These are phyloP conservation scores for Daldinia concentrica DNA, from an alignment of 495 filamentous ascomycete species.

Conservation along the genomic window DNA sequence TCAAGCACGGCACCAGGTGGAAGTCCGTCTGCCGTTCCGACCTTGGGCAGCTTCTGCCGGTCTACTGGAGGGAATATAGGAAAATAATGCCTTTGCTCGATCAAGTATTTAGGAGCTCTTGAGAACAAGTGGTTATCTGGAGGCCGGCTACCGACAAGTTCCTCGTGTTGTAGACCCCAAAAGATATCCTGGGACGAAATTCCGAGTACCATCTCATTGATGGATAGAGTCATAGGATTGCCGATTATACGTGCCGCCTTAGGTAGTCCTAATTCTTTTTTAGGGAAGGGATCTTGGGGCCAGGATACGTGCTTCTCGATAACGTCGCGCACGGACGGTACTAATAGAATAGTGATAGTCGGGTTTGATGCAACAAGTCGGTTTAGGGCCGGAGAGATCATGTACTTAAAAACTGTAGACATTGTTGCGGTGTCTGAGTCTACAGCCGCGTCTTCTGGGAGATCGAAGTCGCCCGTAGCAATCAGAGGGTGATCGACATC, in stretches of 20 bases:
- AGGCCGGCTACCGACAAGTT: constrained; percentile 67
- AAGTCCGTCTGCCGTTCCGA: constrained; percentile 62
- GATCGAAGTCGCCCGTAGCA: constrained; percentile 86
- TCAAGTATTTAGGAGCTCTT: constrained; percentile 73
- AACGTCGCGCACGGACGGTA: constrained; percentile 88
- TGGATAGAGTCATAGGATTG: constrained; percentile 83
- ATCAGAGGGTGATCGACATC: constrained; percentile 92
- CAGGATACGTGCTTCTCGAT: constrained; percentile 84
- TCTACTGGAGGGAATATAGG: constrained; percentile 84
- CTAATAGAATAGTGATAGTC: constrained; percentile 78
- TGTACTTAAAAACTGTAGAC: constrained; percentile 81
- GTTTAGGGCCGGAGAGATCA: constrained; percentile 73
- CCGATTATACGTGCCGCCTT: constrained; percentile 79
- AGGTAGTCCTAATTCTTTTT: constrained; percentile 74
- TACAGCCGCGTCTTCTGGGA: constrained; percentile 72
- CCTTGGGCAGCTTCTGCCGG: constrained; percentile 71
- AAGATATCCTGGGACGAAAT: constrained; percentile 86
- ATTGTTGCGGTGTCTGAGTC: constrained; percentile 83
- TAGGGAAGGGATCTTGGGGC: constrained; percentile 84
- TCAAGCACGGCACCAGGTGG: constrained; percentile 80
- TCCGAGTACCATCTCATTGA: constrained; percentile 85
- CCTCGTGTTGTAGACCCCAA: constrained; percentile 78
- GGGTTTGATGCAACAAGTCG: constrained; percentile 73
- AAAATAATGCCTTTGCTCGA: constrained; percentile 90
- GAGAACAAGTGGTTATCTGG: constrained; percentile 68